phyloP scores from a whole-genome alignment of 2,329 filamentous ascomycete genomes.

The Sporothrix dimorphospora region DNA sequence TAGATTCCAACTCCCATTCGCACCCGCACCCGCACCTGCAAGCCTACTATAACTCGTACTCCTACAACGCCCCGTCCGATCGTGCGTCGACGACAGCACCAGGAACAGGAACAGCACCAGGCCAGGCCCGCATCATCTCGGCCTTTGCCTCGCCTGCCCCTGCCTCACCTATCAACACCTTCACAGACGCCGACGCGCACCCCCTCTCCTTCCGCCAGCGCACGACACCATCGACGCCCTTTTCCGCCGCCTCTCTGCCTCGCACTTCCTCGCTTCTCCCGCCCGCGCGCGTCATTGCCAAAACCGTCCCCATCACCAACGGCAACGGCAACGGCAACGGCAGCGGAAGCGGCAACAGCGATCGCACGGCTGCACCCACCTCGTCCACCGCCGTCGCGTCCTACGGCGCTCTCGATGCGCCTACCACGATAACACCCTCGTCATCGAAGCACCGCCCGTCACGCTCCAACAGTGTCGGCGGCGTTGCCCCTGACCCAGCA shows the following conservation, averaged over 20 bases:
- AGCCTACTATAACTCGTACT: conserved; percentile 21
- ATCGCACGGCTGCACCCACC: not conserved
- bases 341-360: not conserved
- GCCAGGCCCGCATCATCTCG: conserved; percentile 24
- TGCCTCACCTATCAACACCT: not conserved
- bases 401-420: conserved; percentile 35
- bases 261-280: conserved; percentile 52
- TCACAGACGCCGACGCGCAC: not conserved
- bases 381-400: not conserved
- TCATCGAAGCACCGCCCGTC: conserved; percentile 38
- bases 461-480: conserved; percentile 44
- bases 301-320: conserved; percentile 14
- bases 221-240: conserved; percentile 31
- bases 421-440: conserved; percentile 8
- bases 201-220: conserved; percentile 8
- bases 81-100: not conserved
- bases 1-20: conserved; percentile 22
- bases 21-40: not conserved
- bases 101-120: not conserved
- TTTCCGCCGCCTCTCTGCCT: conserved; percentile 42
- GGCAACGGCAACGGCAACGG: not conserved
- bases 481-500: conserved; percentile 45
- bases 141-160: conserved; percentile 13
- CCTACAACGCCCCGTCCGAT: conserved; percentile 25
- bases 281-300: conserved; percentile 39